These are phyloP conservation scores for Vararia minispora DNA, from an alignment of 768 basidiomycete genomes.

Conservation along the genomic window DNA sequence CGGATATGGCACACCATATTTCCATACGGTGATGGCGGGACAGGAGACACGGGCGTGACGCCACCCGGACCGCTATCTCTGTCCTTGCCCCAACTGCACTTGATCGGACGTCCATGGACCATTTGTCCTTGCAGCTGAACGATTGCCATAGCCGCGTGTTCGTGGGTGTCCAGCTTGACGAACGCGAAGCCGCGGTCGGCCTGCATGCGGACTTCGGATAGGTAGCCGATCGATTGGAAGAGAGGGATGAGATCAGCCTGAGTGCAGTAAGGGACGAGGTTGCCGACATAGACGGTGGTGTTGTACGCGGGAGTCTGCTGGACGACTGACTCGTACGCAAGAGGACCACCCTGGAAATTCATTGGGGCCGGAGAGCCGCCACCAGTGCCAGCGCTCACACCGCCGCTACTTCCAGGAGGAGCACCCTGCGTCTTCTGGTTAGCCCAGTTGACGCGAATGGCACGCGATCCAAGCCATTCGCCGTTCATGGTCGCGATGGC, in stretches of 20 bases:
- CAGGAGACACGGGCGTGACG: constrained; percentile 37
- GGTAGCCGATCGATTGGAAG: constrained; percentile 97
- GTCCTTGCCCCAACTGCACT: constrained; percentile 99
- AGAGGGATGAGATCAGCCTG: constrained; percentile 96
- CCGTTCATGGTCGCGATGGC: constrained; percentile 99
- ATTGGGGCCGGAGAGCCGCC: constrained; percentile 77
- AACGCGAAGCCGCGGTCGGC: constrained; percentile 98
- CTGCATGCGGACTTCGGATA: constrained; percentile 98
- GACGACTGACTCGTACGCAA: constrained; percentile 89
- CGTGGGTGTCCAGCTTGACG: constrained; percentile 97
- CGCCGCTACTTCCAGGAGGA: constrained; percentile 10
- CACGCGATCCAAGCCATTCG: constrained; percentile 96
- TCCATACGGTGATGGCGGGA: constrained; percentile 60
- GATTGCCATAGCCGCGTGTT: constrained; percentile 97
- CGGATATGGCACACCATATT: constrained; percentile 50
- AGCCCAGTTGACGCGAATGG: constrained; percentile 99
- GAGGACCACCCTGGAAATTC: constrained; percentile 82
- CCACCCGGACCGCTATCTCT: constrained; percentile 70
- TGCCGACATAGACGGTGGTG: constrained; percentile 96
- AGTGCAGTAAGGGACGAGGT: constrained; percentile 93
- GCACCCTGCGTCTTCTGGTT: constrained; percentile 94
- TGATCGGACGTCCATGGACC: constrained; percentile 95
- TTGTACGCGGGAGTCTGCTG: constrained; percentile 91
- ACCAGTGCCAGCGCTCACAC: constrained; percentile 22
- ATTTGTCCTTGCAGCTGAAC: constrained; percentile 94